These are phyloP conservation scores for Termitomyces sp. DNA, from an alignment of 1,284 basidiomycete genomes.

Conservation along the genomic window DNA sequence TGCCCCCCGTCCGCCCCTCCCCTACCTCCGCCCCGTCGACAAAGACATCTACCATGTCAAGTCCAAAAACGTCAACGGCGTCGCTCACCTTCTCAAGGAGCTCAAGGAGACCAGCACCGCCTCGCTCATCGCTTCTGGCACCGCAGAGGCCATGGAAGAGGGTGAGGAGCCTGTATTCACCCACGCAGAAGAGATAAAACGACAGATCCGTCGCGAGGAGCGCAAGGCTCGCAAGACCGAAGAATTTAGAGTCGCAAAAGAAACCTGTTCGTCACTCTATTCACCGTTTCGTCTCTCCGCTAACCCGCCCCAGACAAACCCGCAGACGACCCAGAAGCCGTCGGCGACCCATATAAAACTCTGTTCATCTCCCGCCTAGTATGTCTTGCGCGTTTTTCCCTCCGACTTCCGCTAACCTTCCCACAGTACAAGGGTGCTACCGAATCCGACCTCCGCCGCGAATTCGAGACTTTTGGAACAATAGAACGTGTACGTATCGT, in stretches of 20 bases:
- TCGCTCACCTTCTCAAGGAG: conserved; percentile 66
- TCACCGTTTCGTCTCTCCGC: conserved; percentile 5
- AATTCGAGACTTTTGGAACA: conserved; percentile 93
- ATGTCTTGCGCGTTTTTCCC: conserved; percentile 20
- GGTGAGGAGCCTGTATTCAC: conserved; percentile 77
- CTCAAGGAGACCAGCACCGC: conserved; percentile 76
- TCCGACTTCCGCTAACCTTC: conserved; percentile 8
- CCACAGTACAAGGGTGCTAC: conserved; percentile 80
- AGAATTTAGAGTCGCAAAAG: conserved; percentile 77
- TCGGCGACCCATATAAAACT: conserved; percentile 98
- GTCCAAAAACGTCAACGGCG: conserved; percentile 67
- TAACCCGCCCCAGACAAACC: conserved; percentile 69
- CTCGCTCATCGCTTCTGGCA: conserved; percentile 53
- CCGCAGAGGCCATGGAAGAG: conserved; percentile 65
- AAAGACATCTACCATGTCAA: conserved; percentile 74
- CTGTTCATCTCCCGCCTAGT: conserved; percentile 94
- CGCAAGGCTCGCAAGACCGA: conserved; percentile 76
- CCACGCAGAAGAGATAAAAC: conserved; percentile 72
- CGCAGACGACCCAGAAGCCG: conserved; percentile 85
- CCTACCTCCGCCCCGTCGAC: conserved; percentile 80
- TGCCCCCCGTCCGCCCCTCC: conserved; percentile 83
- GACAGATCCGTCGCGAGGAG: conserved; percentile 75
- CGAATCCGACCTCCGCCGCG: conserved; percentile 86
- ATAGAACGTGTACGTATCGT: conserved; percentile 93
- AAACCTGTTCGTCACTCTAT: conserved; percentile 59